Percentiles rank a stretch among this genome's conserved stretches.
Conservation (phyloP, 768 basidiomycete species). For the Russula dissimulans region DNA sequence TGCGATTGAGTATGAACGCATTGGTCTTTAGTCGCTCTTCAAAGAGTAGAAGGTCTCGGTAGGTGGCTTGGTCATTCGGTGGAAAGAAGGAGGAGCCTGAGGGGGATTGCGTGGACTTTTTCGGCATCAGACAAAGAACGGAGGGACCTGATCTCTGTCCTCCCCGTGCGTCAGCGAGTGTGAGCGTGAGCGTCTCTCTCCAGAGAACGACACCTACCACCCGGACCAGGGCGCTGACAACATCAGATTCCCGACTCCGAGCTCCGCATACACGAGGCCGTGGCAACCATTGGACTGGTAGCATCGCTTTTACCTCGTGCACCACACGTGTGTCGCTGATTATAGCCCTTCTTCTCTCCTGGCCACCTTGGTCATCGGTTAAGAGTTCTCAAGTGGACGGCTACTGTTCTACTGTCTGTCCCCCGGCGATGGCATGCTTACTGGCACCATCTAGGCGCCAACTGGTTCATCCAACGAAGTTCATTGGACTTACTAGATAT, state of each 20-base stretch:
- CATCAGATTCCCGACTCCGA: too few species aligned
- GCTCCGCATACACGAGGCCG: too few species aligned
- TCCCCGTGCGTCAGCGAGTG: neutral
- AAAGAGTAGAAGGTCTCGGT: constrained; percentile 81
- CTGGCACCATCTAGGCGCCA: too few species aligned
- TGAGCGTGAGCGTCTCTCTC: too few species aligned
- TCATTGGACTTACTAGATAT: neutral
- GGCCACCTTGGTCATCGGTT: too few species aligned
- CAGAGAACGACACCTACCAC: too few species aligned
- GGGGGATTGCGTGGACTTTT: constrained; percentile 25
- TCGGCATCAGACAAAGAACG: constrained; percentile 22
- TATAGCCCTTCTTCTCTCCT: too few species aligned
- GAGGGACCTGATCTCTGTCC: neutral
- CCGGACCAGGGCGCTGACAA: too few species aligned
- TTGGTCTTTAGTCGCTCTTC: constrained; percentile 96
- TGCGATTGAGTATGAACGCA: constrained; percentile 65
- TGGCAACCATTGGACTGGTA: too few species aligned
- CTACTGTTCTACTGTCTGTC: too few species aligned
- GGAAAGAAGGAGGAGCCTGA: constrained; percentile 41
- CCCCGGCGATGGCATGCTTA: too few species aligned
- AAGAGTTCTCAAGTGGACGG: too few species aligned
- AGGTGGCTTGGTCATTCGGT: constrained; percentile 67
- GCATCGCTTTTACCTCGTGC: neutral
- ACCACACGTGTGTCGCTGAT: neutral
- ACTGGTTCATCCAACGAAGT: neutral